Evolutionary conservation across 495 filamentous ascomycete species (phyloP).

Genomic region (Xylaria cubensis): DNA sequence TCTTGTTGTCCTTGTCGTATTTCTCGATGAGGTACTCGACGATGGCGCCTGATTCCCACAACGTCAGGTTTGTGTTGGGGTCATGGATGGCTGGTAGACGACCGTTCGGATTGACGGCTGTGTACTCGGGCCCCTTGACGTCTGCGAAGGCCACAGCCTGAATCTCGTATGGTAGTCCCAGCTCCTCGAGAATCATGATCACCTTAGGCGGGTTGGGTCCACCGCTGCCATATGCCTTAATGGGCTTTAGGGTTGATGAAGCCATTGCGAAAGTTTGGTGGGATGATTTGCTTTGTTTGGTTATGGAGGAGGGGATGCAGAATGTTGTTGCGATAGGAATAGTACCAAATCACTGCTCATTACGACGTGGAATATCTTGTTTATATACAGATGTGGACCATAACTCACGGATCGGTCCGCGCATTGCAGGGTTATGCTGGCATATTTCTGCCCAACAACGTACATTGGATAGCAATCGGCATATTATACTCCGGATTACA

Average conservation of each 20-base stretch:
- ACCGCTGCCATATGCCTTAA: constrained; percentile 43
- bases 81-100: constrained; percentile 59
- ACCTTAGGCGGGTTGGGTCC: constrained; percentile 64
- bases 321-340: not conserved
- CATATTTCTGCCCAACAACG: not conserved
- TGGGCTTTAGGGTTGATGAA: constrained; percentile 39
- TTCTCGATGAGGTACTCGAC: constrained; percentile 69
- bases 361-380: not conserved
- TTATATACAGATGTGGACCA: not conserved
- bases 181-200: constrained; percentile 66
- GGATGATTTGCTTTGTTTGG: not conserved
- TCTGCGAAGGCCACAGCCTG: constrained; percentile 51
- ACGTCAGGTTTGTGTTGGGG: constrained; percentile 62
- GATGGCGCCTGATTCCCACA: constrained; percentile 77
- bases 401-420: not conserved
- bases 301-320: not conserved
- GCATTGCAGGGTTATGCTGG: not conserved
- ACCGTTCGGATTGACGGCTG: constrained; percentile 71
- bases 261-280: not conserved
- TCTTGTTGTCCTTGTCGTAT: constrained; percentile 64
- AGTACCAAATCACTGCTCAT: not conserved
- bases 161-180: constrained; percentile 62
- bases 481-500: constrained; percentile 3
- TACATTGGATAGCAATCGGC: not conserved
- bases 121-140: constrained; percentile 64